Conservation (phyloP, 257 asterid species). For the Solanum bulbocastanum region DNA sequence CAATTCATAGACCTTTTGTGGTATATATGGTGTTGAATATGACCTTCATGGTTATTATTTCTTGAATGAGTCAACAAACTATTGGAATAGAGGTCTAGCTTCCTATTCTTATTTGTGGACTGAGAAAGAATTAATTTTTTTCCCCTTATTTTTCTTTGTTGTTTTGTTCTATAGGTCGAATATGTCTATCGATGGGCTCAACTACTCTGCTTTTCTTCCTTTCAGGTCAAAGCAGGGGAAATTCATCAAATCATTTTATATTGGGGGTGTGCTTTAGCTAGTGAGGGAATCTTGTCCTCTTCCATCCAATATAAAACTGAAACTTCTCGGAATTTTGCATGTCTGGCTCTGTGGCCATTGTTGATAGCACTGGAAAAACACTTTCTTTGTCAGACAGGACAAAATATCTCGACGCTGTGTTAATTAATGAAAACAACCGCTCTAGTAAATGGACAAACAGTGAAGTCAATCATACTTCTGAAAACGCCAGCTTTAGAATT, state of each 20-base stretch:
- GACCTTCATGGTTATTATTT: background rate
- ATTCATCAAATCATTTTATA: background rate
- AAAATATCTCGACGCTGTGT: conserved; percentile 31
- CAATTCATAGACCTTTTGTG: background rate
- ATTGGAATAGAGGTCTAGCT: background rate
- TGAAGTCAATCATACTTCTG: conserved; percentile 38
- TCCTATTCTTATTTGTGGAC: background rate
- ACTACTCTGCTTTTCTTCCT: background rate
- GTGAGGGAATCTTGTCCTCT: background rate
- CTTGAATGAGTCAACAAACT: background rate
- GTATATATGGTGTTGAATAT: background rate
- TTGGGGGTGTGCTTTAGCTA: background rate
- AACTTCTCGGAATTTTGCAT: conserved; percentile 58
- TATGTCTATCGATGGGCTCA: background rate
- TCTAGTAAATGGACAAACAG: conserved; percentile 25
- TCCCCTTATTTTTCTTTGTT: background rate
- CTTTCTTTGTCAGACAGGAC: conserved; percentile 54
- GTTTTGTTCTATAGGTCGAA: background rate
- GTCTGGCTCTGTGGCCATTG: conserved; percentile 76
- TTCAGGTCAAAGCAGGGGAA: background rate
- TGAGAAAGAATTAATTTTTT: background rate
- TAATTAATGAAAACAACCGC: conserved; percentile 22
- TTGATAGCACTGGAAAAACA: conserved; percentile 32
- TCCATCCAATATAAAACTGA: conserved; percentile 6
- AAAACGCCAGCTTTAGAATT: conserved; percentile 27